phyloP scores from a whole-genome alignment of 768 basidiomycete genomes.

The Termitomyces titanicus region DNA sequence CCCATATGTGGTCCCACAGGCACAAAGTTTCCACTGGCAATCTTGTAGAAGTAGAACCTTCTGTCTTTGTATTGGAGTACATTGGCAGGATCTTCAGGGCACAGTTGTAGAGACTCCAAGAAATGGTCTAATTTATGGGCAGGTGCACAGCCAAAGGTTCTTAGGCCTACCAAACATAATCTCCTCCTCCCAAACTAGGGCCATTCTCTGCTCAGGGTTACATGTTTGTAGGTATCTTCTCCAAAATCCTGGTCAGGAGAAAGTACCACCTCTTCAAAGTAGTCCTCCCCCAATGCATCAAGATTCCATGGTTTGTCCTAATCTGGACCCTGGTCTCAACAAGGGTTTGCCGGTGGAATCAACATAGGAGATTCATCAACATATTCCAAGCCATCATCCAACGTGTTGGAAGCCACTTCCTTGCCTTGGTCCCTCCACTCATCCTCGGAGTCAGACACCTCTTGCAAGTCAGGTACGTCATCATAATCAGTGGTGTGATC shows the following conservation, averaged over 20 bases:
- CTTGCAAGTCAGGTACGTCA: no score
- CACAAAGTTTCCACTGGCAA: neutral
- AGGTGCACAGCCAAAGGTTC: neutral
- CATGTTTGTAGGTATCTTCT: neutral
- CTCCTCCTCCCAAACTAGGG: neutral
- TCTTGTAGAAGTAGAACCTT: neutral
- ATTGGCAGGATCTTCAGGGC: neutral
- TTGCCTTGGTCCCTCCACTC: no score
- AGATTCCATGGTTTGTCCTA: no score
- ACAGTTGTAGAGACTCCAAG: neutral
- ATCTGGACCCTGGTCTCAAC: no score
- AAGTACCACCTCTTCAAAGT: no score
- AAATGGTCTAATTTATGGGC: neutral
- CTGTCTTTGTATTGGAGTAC: neutral
- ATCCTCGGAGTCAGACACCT: no score
- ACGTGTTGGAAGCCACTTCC: no score
- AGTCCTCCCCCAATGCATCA: no score
- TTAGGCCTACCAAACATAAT: neutral
- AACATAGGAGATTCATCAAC: no score
- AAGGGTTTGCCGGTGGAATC: no score
- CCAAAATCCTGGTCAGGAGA: neutral
- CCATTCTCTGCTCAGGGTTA: neutral
- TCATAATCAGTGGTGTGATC: no score
- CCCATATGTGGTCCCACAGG: neutral
- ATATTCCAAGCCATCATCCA: no score